Evolutionary conservation across 164 flowering plant genomes (phyloP).

Genomic region (Vitis cinerea): DNA sequence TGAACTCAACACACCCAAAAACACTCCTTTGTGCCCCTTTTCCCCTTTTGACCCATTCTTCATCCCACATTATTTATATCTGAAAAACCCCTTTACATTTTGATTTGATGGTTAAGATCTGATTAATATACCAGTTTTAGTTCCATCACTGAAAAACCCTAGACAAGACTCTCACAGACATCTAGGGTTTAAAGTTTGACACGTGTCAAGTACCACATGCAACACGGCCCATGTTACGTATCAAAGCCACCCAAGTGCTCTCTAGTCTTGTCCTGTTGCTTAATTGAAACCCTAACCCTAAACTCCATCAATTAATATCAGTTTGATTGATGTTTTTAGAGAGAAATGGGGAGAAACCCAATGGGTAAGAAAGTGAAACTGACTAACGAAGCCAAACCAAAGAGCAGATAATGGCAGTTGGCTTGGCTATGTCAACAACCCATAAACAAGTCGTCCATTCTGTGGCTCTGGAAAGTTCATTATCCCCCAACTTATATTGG

Average conservation of each 20-base stretch:
- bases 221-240: background rate
- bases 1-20: background rate
- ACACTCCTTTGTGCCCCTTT: background rate
- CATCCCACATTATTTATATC: background rate
- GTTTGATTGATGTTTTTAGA: background rate
- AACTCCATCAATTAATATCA: slow-evolving; percentile 3
- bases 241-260: background rate
- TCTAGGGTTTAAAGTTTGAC: background rate
- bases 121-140: slow-evolving; percentile 9
- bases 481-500: slow-evolving; percentile 32
- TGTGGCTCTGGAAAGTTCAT: slow-evolving; percentile 30
- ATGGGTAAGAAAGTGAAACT: slow-evolving; percentile 28
- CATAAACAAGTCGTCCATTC: slow-evolving; percentile 17
- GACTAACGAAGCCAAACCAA: slow-evolving; percentile 11
- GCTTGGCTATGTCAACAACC: slow-evolving; percentile 19
- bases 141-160: slow-evolving; percentile 19
- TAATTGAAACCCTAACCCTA: background rate
- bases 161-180: slow-evolving; percentile 16
- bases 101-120: slow-evolving; percentile 39
- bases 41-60: background rate
- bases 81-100: background rate
- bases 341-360: slow-evolving; percentile 15
- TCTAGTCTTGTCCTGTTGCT: background rate
- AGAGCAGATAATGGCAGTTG: slow-evolving; percentile 14
- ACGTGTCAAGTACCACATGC: background rate